phyloP scores from a whole-genome alignment of 495 filamentous ascomycete species.

The Thozetella sp. region DNA sequence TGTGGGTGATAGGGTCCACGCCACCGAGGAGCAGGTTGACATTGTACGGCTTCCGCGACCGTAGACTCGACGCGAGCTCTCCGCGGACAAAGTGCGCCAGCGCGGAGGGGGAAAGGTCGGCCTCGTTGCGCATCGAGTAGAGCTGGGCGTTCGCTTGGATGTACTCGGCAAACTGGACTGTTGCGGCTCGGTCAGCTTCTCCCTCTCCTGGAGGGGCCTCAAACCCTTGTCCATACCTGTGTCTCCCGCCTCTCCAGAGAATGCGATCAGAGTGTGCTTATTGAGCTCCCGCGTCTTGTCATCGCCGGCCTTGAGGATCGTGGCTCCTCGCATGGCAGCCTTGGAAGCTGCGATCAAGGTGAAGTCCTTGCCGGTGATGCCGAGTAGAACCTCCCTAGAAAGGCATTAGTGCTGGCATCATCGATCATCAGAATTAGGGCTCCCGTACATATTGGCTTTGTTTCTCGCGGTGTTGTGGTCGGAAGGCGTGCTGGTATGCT shows the following conservation, averaged over 20 bases:
- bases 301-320: slow-evolving; percentile 92
- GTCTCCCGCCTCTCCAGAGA: slow-evolving; percentile 93
- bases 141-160: slow-evolving; percentile 98
- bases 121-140: slow-evolving; percentile 97
- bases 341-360: slow-evolving; percentile 97
- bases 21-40: slow-evolving; percentile 96
- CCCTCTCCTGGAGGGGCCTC: not conserved
- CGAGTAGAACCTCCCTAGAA: slow-evolving; percentile 92
- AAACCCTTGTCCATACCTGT: slow-evolving; percentile 66
- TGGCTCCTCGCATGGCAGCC: slow-evolving; percentile 95
- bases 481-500: slow-evolving; percentile 6
- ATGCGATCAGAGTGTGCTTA: slow-evolving; percentile 95
- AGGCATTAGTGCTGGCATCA: slow-evolving; percentile 5
- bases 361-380: slow-evolving; percentile 98
- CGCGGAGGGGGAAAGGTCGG: slow-evolving; percentile 84
- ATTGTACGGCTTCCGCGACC: slow-evolving; percentile 90
- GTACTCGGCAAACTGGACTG: slow-evolving; percentile 99
- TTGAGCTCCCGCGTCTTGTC: slow-evolving; percentile 94
- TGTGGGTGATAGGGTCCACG: slow-evolving; percentile 82
- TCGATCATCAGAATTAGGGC: not conserved
- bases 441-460: slow-evolving; percentile 31
- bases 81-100: slow-evolving; percentile 90
- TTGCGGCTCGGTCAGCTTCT: slow-evolving; percentile 26
- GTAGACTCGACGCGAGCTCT: slow-evolving; percentile 85
- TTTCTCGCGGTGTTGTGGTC: slow-evolving; percentile 7